phyloP scores from a whole-genome alignment of 2,329 filamentous ascomycete genomes.

The Blastomyces parvus region DNA sequence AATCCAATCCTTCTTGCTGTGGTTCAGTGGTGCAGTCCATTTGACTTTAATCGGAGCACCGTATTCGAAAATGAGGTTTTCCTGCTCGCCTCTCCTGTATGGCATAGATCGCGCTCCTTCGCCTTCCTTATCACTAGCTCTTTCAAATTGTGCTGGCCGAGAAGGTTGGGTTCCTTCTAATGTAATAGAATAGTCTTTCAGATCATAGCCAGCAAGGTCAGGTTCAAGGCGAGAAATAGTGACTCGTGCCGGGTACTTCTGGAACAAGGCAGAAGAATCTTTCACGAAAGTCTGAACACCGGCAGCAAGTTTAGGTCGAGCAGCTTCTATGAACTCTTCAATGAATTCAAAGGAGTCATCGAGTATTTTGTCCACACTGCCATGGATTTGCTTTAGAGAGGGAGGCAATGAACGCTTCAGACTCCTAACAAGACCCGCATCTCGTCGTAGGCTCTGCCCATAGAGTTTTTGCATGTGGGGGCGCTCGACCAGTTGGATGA shows the following conservation, averaged over 20 bases:
- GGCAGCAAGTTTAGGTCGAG: slow-evolving; percentile 73
- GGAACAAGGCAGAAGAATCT: slow-evolving; percentile 80
- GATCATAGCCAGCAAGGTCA: slow-evolving; percentile 69
- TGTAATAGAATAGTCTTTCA: slow-evolving; percentile 67
- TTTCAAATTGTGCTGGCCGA: slow-evolving; percentile 46
- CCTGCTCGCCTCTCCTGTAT: slow-evolving; percentile 50
- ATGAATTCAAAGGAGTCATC: slow-evolving; percentile 81
- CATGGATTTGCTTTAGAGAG: slow-evolving; percentile 72
- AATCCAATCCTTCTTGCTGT: slow-evolving; percentile 89
- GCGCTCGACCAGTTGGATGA: slow-evolving; percentile 87
- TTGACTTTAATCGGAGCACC: slow-evolving; percentile 80
- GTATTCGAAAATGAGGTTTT: slow-evolving; percentile 75
- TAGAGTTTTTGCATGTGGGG: slow-evolving; percentile 99
- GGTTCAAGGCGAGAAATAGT: slow-evolving; percentile 70
- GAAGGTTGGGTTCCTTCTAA: slow-evolving; percentile 57
- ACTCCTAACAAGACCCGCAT: slow-evolving; percentile 86
- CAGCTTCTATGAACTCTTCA: slow-evolving; percentile 79
- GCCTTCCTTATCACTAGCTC: slow-evolving; percentile 63
- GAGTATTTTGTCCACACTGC: slow-evolving; percentile 75
- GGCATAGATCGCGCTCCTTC: slow-evolving; percentile 58
- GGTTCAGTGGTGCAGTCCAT: slow-evolving; percentile 81
- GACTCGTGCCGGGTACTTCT: slow-evolving; percentile 76
- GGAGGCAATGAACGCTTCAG: slow-evolving; percentile 77
- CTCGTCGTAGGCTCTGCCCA: slow-evolving; percentile 67
- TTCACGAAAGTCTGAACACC: slow-evolving; percentile 80